A percentile compares a stretch with the other conserved stretches of the same genome.
These are phyloP conservation scores for Lunasporangiospora selenospora DNA, from an alignment of 192 early-diverging fungal species.

Conservation along the genomic window DNA sequence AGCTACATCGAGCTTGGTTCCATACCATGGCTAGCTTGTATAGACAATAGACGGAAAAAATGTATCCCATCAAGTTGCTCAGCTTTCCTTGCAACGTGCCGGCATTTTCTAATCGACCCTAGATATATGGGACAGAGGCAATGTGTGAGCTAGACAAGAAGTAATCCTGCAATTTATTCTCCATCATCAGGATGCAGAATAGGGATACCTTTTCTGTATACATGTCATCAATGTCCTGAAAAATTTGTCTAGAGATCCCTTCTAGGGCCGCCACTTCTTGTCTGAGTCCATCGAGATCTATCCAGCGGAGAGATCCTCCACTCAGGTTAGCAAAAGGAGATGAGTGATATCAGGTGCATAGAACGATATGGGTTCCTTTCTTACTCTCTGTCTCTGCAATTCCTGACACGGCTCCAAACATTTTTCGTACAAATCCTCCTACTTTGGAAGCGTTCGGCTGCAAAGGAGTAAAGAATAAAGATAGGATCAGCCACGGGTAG, in stretches of 20 bases:
- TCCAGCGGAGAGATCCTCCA: too few relatives aligned
- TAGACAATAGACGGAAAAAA: conserved; percentile 90
- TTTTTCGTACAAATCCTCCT: conserved; percentile 63
- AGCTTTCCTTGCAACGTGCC: conserved; percentile 81
- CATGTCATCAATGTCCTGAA: conserved; percentile 82
- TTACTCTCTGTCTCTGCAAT: conserved; percentile 24
- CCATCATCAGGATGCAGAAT: neutral
- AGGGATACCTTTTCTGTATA: conserved; percentile 70
- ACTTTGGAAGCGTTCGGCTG: conserved; percentile 49
- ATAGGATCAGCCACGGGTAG: too few relatives aligned
- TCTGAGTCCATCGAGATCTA: conserved; percentile 54
- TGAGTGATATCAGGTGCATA: too few relatives aligned
- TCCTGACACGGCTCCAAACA: conserved; percentile 52
- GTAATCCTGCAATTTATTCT: neutral
- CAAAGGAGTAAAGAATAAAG: neutral
- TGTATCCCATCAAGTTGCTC: conserved; percentile 82
- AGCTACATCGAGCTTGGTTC: too few relatives aligned
- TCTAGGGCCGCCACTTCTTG: conserved; percentile 67
- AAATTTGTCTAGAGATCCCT: conserved; percentile 71
- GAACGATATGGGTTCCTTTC: conserved; percentile 17
- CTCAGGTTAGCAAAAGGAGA: too few relatives aligned
- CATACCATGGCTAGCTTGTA: conserved; percentile 84
- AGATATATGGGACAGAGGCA: neutral
- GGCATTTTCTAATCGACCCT: conserved; percentile 63
- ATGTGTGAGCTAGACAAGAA: too few relatives aligned